Conservation (phyloP, 2,329 filamentous ascomycete genomes). For the Apiospora aurea region DNA sequence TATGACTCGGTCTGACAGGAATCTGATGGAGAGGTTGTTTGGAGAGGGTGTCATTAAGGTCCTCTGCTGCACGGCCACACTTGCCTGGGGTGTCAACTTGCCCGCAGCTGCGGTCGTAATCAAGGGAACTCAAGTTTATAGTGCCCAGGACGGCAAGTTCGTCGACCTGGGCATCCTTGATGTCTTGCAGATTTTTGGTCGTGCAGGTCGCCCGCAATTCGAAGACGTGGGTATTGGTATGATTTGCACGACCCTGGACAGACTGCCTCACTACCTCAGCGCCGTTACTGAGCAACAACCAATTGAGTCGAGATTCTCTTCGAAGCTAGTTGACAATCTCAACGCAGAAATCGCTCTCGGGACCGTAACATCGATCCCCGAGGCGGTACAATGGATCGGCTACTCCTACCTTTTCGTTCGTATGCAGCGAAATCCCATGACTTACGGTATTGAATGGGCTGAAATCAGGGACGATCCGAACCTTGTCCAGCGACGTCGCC, state of each 20-base stretch:
- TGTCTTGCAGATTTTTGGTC: slow-evolving; percentile 97
- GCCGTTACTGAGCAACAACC: slow-evolving; percentile 96
- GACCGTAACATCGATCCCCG: slow-evolving; percentile 91
- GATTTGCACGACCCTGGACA: slow-evolving; percentile 97
- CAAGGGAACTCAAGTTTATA: slow-evolving; percentile 98
- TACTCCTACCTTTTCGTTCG: slow-evolving; percentile 98
- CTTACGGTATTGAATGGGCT: slow-evolving; percentile 94
- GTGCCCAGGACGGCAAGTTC: slow-evolving; percentile 94
- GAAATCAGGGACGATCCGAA: slow-evolving; percentile 89
- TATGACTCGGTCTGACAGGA: slow-evolving; percentile 92
- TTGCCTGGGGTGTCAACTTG: slow-evolving; percentile 98
- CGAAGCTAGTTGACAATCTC: slow-evolving; percentile 92
- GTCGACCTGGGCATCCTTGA: slow-evolving; percentile 96
- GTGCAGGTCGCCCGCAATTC: slow-evolving; percentile 96
- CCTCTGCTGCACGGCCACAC: slow-evolving; percentile 95
- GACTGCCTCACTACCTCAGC: slow-evolving; percentile 86
- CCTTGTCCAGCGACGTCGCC: slow-evolving; percentile 83
- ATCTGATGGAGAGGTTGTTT: slow-evolving; percentile 94
- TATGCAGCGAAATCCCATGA: slow-evolving; percentile 90
- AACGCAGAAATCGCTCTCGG: slow-evolving; percentile 95
- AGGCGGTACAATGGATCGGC: slow-evolving; percentile 96
- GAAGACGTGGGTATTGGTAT: slow-evolving; percentile 98
- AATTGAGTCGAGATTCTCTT: slow-evolving; percentile 95
- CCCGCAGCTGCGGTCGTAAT: slow-evolving; percentile 96
- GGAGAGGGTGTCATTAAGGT: slow-evolving; percentile 93